A percentile compares a stretch with the other conserved stretches of the same genome.
These are phyloP conservation scores for Erodium moschatum DNA, from an alignment of 441 rosid genomes.

Conservation along the genomic window DNA sequence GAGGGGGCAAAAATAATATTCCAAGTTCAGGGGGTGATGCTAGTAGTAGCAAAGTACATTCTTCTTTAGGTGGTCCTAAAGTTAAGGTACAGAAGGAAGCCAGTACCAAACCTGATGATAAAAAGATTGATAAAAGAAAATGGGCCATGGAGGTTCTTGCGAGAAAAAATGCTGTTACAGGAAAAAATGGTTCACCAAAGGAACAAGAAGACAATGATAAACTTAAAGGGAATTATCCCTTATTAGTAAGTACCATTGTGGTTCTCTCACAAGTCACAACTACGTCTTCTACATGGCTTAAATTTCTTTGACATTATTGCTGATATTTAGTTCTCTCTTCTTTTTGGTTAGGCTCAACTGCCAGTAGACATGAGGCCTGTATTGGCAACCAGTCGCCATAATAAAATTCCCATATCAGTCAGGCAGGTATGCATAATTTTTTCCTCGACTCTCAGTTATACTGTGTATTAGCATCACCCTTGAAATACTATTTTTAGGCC, in stretches of 20 bases:
- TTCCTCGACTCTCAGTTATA: constrained; percentile 15
- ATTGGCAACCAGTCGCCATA: constrained; percentile 62
- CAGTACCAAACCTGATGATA: constrained; percentile 39
- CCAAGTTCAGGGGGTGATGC: constrained; percentile 33
- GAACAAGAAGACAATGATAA: constrained; percentile 48
- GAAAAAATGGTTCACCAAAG: constrained; percentile 42
- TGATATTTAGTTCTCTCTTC: constrained; percentile 17
- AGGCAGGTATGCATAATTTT: constrained; percentile 60
- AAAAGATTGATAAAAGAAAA: constrained; percentile 76
- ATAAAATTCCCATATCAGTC: constrained; percentile 70
- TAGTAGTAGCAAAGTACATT: constrained; percentile 30
- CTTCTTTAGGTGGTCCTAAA: constrained; percentile 30
- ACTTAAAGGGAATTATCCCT: constrained; percentile 70
- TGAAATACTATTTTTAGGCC: constrained; percentile 8
- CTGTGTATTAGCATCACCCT: not conserved
- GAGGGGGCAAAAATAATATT: constrained; percentile 40
- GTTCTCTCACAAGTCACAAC: not conserved
- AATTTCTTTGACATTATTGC: constrained; percentile 16
- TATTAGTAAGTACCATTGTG: constrained; percentile 46
- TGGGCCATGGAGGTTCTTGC: constrained; percentile 97
- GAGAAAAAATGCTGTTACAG: constrained; percentile 60
- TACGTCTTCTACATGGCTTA: constrained; percentile 7
- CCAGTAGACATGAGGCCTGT: constrained; percentile 81
- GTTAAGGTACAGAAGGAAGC: constrained; percentile 33
- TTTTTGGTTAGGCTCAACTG: constrained; percentile 64